phyloP scores from a whole-genome alignment of 2,329 filamentous ascomycete species.

The Aspergillaceae sp. region DNA sequence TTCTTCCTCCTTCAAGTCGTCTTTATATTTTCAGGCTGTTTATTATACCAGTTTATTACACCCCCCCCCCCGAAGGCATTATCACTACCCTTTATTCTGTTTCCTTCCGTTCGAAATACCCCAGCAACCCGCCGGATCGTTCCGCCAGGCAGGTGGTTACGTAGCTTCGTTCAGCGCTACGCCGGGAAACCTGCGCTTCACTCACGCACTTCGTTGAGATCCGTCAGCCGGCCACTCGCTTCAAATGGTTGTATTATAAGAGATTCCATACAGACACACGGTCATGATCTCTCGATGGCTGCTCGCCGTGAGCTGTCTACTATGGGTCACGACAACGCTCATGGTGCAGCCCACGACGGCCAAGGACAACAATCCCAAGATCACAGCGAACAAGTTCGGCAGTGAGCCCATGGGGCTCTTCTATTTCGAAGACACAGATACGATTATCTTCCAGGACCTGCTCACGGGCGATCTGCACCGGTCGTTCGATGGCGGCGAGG shows the following conservation, averaged over 20 bases:
- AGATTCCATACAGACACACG: conserved; percentile 4
- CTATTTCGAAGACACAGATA: conserved; percentile 87
- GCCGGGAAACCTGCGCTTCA: background rate
- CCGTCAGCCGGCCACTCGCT: conserved; percentile 1
- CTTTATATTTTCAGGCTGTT: background rate
- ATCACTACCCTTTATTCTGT: background rate
- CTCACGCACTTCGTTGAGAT: background rate
- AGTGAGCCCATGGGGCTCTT: conserved; percentile 60
- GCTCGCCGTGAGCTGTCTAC: conserved; percentile 42
- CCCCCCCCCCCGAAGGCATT: background rate
- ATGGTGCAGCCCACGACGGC: conserved; percentile 32
- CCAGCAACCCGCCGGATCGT: background rate
- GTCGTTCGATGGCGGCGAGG: conserved; percentile 70
- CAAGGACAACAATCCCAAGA: conserved; percentile 53
- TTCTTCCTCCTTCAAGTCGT: background rate
- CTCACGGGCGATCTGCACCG: conserved; percentile 60
- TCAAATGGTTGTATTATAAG: conserved; percentile 20
- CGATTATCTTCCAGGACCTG: conserved; percentile 65
- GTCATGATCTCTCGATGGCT: conserved; percentile 37
- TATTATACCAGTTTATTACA: background rate
- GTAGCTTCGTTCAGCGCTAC: background rate
- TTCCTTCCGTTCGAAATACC: too few species aligned
- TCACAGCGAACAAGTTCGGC: conserved; percentile 59
- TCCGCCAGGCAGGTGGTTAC: background rate
- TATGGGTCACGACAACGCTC: conserved; percentile 37